Base-by-base conservation (phyloP, 2,329 filamentous ascomycete species). In the Fusarium cyanostomum region DNA sequence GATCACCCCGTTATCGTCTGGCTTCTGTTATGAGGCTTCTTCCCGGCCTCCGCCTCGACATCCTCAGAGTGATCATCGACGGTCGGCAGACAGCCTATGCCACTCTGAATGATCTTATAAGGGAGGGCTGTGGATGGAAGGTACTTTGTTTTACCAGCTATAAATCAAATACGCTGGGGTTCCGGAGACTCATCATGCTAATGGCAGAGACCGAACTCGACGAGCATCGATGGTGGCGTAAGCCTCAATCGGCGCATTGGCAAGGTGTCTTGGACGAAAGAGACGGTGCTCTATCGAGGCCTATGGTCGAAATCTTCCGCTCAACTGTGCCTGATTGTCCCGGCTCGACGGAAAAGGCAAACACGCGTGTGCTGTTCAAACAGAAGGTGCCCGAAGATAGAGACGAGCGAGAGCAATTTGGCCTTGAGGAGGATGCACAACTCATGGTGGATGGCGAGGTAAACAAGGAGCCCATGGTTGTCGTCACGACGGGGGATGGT, bases 211-310 rank as follows among this genome's bases (percentile, higher is more conserved):
- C 21, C n/a, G 16, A 48, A 24, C 7, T 27, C 13, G 26, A 24
- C 11, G 39, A 34, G n/a, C 12, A 53, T 11, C 31, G 18, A 30
- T 56, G 52, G 33, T 38, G 21, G 26, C 56, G 59, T 10, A 49
- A 51, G 16, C 59, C 59, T 15, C 52, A 59, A 35, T 56, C 59
- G 34, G 11, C 41, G 16, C 38, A 55, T 26, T 56, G 51, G 52
- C 18, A 48, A 15, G 10, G 21, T 10, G 45, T 56, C 39, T 27
- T 60, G 41, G 30, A 52, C 21, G 24, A 26, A 3, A 44, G 56
- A n/a, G 56, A 60, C 41, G 51, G 51, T 9, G 38, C 24, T 8
- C 4, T 12, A 18, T 52, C 48, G 4, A 31, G n/a, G 24, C 51
- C 56, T 26, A 56, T 52, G 9, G 43, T 63, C 41, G 11, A n/a